Percentiles rank a stretch among this genome's conserved stretches.
Conservation (phyloP, 768 basidiomycete species). For the Ephemerocybe angulata region DNA sequence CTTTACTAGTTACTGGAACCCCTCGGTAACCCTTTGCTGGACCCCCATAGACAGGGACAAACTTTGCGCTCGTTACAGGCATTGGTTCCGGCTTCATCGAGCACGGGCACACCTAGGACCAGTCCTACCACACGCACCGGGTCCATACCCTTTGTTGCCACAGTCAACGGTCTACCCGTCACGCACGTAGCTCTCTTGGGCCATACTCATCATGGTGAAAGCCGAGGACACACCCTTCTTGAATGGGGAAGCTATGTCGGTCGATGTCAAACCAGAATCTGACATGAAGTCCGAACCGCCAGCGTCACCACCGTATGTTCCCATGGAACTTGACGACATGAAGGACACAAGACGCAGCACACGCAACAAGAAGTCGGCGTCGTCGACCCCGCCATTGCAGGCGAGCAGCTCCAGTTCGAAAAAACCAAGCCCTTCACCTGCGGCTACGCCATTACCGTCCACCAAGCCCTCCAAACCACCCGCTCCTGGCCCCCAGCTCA, state of each 20-base stretch:
- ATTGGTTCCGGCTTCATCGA: not conserved
- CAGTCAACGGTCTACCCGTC: not conserved
- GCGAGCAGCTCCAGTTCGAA: slow-evolving; percentile 14
- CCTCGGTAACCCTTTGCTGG: not conserved
- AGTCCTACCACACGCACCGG: not conserved
- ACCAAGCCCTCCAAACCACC: slow-evolving; percentile 18
- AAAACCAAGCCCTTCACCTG: slow-evolving; percentile 33
- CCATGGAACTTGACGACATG: not conserved
- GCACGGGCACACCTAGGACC: not conserved
- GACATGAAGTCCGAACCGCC: slow-evolving; percentile 25
- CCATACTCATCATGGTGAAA: slow-evolving; percentile 12
- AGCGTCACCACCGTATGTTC: slow-evolving; percentile 13
- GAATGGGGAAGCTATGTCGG: slow-evolving; percentile 22
- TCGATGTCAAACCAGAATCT: slow-evolving; percentile 30
- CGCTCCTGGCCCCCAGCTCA: slow-evolving; percentile 57
- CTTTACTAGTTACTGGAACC: not conserved
- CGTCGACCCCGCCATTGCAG: slow-evolving; percentile 31
- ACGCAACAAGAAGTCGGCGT: slow-evolving; percentile 28
- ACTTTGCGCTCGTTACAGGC: not conserved
- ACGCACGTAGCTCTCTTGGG: not conserved
- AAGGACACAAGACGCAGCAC: slow-evolving; percentile 27
- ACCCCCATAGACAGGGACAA: slow-evolving; percentile 6
- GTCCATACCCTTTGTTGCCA: not conserved
- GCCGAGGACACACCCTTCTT: slow-evolving; percentile 5
- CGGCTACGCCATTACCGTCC: slow-evolving; percentile 38